Percentiles rank a stretch among this genome's conserved stretches.
phyloP scores from a whole-genome alignment of 148 eudicot species.

The Amaranthus cruentus region DNA sequence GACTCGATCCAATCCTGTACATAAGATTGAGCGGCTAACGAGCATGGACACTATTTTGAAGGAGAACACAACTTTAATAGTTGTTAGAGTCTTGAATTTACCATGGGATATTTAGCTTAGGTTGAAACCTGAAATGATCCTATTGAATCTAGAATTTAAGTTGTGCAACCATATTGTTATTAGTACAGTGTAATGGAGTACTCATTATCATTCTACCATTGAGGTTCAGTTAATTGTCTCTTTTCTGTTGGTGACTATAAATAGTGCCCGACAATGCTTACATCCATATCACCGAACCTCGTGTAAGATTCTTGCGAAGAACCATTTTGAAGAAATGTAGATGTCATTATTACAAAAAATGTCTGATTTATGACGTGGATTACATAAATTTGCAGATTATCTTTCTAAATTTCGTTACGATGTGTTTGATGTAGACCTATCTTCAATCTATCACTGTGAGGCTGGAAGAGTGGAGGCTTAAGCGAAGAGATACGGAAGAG shows the following conservation, averaged over 20 bases:
- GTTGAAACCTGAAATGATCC: neutral
- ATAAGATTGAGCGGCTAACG: neutral
- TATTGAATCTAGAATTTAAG: neutral
- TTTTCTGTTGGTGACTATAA: no score
- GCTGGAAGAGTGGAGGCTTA: conserved; percentile 87
- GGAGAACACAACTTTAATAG: neutral
- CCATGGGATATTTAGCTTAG: neutral
- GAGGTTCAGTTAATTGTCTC: no score
- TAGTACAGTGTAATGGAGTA: neutral
- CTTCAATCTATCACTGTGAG: conserved; percentile 75
- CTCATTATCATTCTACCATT: no score
- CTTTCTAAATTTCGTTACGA: neutral
- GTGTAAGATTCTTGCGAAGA: neutral
- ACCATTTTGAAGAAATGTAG: neutral
- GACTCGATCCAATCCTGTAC: neutral
- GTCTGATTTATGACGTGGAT: no score
- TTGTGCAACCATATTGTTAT: neutral
- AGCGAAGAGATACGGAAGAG: conserved; percentile 79
- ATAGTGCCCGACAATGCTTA: no score
- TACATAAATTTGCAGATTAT: neutral
- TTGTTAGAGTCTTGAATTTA: neutral
- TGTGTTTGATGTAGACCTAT: conserved; percentile 52
- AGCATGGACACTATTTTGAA: neutral
- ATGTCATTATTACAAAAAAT: neutral
- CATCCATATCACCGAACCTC: neutral